Conservation (phyloP, 2,329 filamentous ascomycete species). For the Trichoderma citrinoviride region DNA sequence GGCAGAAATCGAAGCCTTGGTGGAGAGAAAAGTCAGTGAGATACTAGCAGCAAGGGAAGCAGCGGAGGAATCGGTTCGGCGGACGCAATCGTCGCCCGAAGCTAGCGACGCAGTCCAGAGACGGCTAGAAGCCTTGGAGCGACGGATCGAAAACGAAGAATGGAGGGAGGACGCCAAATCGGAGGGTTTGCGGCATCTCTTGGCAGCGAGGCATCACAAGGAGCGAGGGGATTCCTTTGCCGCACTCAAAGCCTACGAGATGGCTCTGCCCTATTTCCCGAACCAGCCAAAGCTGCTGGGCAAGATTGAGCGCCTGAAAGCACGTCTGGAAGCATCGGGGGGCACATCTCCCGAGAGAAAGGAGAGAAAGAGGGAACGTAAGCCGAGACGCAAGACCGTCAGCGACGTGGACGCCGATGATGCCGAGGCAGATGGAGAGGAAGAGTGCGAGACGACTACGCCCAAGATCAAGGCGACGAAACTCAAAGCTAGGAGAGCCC, state of each 20-base stretch:
- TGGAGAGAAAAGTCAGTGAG: conserved; percentile 87
- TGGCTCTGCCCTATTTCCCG: conserved; percentile 81
- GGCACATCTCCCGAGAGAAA: conserved; percentile 21
- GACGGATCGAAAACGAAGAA: conserved; percentile 69
- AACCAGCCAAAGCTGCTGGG: conserved; percentile 72
- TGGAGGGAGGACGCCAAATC: conserved; percentile 67
- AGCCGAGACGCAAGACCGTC: conserved; percentile 24
- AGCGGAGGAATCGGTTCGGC: conserved; percentile 39
- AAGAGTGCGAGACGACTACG: conserved; percentile 29
- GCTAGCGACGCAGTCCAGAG: conserved; percentile 76
- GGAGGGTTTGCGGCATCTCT: conserved; percentile 77
- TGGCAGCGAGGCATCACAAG: conserved; percentile 91
- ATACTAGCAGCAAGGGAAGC: conserved; percentile 73
- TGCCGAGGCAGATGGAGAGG: conserved; percentile 29
- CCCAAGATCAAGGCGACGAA: conserved; percentile 33
- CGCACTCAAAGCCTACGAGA: conserved; percentile 81
- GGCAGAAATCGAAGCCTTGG: conserved; percentile 82
- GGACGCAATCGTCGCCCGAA: conserved; percentile 40
- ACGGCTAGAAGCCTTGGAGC: conserved; percentile 79
- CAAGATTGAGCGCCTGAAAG: conserved; percentile 64
- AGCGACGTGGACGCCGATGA: conserved; percentile 19
- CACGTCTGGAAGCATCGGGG: conserved; percentile 44
- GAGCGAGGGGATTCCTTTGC: conserved; percentile 74
- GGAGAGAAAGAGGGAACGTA: conserved; percentile 28
- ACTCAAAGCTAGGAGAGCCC: conserved; percentile 33